Percentiles rank a stretch among this genome's conserved stretches.
These are phyloP conservation scores for Suillus sp. DNA, from an alignment of 768 basidiomycete genomes.

Conservation along the genomic window DNA sequence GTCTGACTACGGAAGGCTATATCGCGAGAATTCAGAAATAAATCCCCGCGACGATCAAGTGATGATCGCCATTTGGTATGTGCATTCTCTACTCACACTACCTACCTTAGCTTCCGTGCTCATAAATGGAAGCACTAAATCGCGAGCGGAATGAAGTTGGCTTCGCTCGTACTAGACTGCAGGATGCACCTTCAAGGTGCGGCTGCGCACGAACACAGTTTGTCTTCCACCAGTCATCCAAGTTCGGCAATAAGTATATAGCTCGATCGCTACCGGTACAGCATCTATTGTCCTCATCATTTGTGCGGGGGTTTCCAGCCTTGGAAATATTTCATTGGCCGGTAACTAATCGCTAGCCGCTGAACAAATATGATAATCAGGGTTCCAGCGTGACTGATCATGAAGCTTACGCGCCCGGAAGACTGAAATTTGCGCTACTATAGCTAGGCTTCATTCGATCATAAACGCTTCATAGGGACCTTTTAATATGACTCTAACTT, in stretches of 20 bases:
- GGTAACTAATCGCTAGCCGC: not conserved
- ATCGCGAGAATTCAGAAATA: not conserved
- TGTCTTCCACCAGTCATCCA: not conserved
- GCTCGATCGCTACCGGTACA: not conserved
- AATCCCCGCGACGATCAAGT: not conserved
- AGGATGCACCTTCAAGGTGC: not conserved
- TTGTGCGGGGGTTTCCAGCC: not conserved
- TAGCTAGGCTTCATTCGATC: not conserved
- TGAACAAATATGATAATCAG: conserved; percentile 19
- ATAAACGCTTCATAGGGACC: not conserved
- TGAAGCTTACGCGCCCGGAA: not conserved
- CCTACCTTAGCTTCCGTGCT: not conserved
- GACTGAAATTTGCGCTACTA: not conserved
- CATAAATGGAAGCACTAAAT: not conserved
- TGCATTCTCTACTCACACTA: not conserved
- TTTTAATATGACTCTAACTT: not conserved
- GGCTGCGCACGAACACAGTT: not conserved
- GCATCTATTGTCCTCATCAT: not conserved
- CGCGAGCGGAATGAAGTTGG: not conserved
- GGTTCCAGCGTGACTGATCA: conserved; percentile 22
- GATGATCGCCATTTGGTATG: not conserved
- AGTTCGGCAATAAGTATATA: not conserved
- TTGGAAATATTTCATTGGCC: not conserved
- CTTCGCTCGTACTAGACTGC: not conserved
- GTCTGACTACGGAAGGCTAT: not conserved